phyloP scores from a whole-genome alignment of 257 asterid species.

The Gentiana macrophylla region DNA sequence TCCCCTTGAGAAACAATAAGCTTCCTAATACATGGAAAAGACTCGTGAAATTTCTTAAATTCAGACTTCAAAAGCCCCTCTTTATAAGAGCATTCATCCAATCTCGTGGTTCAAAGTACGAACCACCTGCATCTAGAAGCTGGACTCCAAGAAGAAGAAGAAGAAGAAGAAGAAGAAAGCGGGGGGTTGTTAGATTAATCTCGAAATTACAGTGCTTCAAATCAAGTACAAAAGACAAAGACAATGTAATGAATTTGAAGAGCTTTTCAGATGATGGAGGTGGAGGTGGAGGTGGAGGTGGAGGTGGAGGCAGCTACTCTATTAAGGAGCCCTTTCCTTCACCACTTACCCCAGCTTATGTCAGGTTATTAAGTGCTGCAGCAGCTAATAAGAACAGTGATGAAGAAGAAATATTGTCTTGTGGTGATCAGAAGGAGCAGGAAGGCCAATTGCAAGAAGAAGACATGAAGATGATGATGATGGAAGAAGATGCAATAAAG shows the following conservation, averaged over 20 bases:
- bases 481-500: conserved; percentile 49
- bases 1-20: conserved; percentile 12
- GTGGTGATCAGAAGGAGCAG: too few relatives aligned
- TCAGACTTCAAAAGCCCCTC: conserved; percentile 40
- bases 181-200: conserved; percentile 6
- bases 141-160: too few relatives aligned
- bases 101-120: conserved; percentile 12
- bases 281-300: too few relatives aligned
- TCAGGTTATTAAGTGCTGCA: conserved; percentile 13
- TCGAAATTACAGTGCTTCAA: conserved; percentile 18
- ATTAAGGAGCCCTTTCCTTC: conserved; percentile 52
- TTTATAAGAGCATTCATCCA: conserved; percentile 25
- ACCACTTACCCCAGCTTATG: conserved; percentile 61
- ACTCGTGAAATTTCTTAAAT: conserved; percentile 30
- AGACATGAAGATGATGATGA: too few relatives aligned
- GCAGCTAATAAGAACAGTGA: too few relatives aligned
- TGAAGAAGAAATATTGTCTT: too few relatives aligned
- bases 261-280: conserved; percentile 31
- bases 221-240: conserved; percentile 20
- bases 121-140: neutral
- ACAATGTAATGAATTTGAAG: conserved; percentile 31
- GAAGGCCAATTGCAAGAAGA: too few relatives aligned
- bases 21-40: conserved; percentile 50
- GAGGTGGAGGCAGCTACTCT: neutral
- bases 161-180: conserved; percentile 2